Evolutionary conservation across 1,139 yeast genomes (phyloP), one percentile per base, ranked within the genome.

Genomic region (Kodamaea ohmeri): DNA sequence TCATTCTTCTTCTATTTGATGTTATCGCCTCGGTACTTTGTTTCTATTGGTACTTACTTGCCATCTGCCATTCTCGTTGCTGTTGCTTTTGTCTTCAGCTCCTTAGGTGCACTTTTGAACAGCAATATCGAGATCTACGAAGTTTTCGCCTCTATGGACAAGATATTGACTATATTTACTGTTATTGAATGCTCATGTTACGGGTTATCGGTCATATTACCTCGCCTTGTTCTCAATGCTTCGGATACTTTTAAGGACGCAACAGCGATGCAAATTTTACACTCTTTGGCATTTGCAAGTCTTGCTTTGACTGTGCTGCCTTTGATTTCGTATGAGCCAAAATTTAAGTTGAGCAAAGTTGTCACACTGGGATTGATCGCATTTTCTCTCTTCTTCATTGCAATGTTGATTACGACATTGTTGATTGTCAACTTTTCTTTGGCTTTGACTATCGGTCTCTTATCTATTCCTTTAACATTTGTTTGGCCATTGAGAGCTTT

Each of bases 1-100:
- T 88, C 97, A 1, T 94, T 89, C 58, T 94, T 94, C 69, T 94
- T 90, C 56, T 94, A 90, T 63, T 71, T 92, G 51, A 63, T 94
- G 63, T 63, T 94, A 41, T 77, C 90, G 0, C 94, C 97, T 9
- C 67, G 73, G 43, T 63, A 75, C 43, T 94, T 94, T 64, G 95
- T 92, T 12, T 87, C 96, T 3, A 90, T 94, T 49, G 97, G 96
- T 2, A 88, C 95, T 14, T 94, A 90, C 55, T 67, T 94, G 37
- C 98, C 97, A 1, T 72, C 94, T 2, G 96, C 95, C 0, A 81
- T 84, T 36, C 64, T 86, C 18, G 63, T 85, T 6, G 85, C 95
- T 1, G 73, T 77, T 7, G 65, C 89, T 4, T 90, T 77, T 66
- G 80, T 89, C 0, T 49, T 89, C 26, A 79, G 88, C 52, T 76